Base-by-base conservation (phyloP, 257 asterid genomes). In the Solanum sejunctum region DNA sequence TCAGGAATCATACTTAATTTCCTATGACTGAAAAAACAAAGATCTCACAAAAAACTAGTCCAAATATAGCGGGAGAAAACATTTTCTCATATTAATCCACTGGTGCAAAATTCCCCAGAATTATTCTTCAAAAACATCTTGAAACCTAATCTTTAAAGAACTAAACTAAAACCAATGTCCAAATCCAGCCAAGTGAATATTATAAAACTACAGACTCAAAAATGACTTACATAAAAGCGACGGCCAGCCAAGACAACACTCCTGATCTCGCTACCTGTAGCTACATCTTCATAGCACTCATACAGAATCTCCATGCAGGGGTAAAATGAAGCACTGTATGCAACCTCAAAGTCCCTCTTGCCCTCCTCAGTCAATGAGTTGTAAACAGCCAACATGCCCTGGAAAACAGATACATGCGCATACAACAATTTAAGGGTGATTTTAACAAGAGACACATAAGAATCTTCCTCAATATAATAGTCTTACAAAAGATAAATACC, bases 231-330 rank as follows among this genome's bases (percentile, higher is more conserved):
- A 90, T 92, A 91, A 86, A 94, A 94, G 87, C 98, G 98, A 58
- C 98, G 98, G 61, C 98, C 99, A 55, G 99, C 99, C 93, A 96
- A 91, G 88, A 96, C 98, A 84, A 94, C 98, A 78, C 99, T 96
- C 87, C 95, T 88, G 82, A 96, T 96, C 92, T 96, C 99, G 84
- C 94, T 94, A 81, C 99, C 97, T 86, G 94, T 87, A 83, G 97
- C 97, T 80, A 96, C 99, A 89, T 96, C 99, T 89, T 96, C 99
- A 63, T 96, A 96, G 92, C 99, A 96, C 84, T 96, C 98, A 3
- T 96, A 96, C 60, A 96, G 88, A 86, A 96, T 96, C 88, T 96
- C 99, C 99, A 96, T 96, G 92, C 99, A 94, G 23, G 99, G 99
- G 89, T 96, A 96, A 85, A 66, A 96, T 1, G 99, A 93, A 83